A percentile compares a stretch with the other conserved stretches of the same genome.
Conservation (phyloP, 1,284 basidiomycete genomes). For the Heliocybe sulcata region DNA sequence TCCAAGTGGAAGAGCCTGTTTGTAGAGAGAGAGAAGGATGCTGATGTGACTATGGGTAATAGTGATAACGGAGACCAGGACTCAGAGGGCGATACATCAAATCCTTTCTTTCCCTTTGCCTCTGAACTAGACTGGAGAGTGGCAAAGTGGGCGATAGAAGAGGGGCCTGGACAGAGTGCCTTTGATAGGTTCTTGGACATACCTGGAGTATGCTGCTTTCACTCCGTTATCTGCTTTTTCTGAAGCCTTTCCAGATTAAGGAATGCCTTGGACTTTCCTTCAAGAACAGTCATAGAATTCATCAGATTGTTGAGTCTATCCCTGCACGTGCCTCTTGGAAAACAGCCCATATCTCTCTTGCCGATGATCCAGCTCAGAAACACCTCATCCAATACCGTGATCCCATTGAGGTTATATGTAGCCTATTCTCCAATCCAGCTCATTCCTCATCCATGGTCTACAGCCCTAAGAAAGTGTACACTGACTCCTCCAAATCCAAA, state of each 20-base stretch:
- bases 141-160: constrained; percentile 7
- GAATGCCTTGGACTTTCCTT: constrained; percentile 2
- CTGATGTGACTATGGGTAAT: not conserved
- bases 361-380: not conserved
- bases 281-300: not conserved
- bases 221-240: not conserved
- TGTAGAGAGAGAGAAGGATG: not conserved
- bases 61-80: no score
- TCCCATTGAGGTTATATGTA: not conserved
- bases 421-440: constrained; percentile 4
- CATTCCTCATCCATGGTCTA: constrained; percentile 2
- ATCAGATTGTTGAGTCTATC: constrained; percentile 1
- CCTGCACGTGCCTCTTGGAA: constrained; percentile 3
- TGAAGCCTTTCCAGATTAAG: not conserved
- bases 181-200: constrained; percentile 7
- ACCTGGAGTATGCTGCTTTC: constrained; percentile 6
- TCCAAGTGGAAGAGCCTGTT: not conserved
- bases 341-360: not conserved
- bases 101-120: constrained; percentile 5
- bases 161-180: not conserved
- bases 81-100: not conserved
- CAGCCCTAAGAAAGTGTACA: constrained; percentile 4
- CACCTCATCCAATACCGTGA: constrained; percentile 5
- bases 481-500: not conserved
- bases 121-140: constrained; percentile 9